Evolutionary conservation across 129 eudicot species (phyloP).

Genomic region (Sambucus nigra): DNA sequence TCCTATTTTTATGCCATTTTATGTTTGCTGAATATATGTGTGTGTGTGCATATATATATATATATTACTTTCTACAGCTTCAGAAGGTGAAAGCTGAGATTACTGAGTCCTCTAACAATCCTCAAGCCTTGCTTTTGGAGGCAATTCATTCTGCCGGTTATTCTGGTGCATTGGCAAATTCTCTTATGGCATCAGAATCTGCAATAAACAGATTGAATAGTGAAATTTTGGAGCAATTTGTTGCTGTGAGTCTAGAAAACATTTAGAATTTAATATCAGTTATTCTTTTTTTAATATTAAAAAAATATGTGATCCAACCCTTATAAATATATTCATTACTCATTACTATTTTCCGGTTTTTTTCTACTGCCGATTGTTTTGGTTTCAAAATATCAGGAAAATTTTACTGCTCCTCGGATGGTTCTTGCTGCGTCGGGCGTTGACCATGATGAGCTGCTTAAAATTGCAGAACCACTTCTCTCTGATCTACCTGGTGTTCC

Average conservation of each 20-base stretch:
- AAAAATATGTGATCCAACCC: not conserved
- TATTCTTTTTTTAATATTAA: not conserved
- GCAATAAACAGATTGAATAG: slow-evolving; percentile 49
- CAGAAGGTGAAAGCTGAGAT: slow-evolving; percentile 61
- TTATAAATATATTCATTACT: not conserved
- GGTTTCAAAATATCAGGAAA: slow-evolving; percentile 35
- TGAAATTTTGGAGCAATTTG: slow-evolving; percentile 59
- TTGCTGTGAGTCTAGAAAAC: slow-evolving; percentile 54
- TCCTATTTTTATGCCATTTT: too few species aligned
- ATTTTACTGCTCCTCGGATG: slow-evolving; percentile 88
- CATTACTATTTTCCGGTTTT: not conserved
- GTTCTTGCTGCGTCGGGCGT: slow-evolving; percentile 91
- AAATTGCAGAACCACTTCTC: slow-evolving; percentile 80
- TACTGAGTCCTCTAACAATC: slow-evolving; percentile 57
- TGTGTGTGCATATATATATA: not conserved
- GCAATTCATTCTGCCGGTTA: slow-evolving; percentile 90
- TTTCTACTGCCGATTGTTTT: slow-evolving; percentile 7
- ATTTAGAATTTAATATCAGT: not conserved
- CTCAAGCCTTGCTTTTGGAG: slow-evolving; percentile 66
- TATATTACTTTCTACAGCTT: slow-evolving; percentile 29
- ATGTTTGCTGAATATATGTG: too few species aligned
- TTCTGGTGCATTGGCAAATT: slow-evolving; percentile 57
- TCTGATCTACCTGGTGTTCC: slow-evolving; percentile 57
- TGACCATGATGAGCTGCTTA: slow-evolving; percentile 73
- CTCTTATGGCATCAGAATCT: slow-evolving; percentile 76